Base-by-base conservation (phyloP, 2,329 filamentous ascomycete species). In the Fusarium vanettenii region DNA sequence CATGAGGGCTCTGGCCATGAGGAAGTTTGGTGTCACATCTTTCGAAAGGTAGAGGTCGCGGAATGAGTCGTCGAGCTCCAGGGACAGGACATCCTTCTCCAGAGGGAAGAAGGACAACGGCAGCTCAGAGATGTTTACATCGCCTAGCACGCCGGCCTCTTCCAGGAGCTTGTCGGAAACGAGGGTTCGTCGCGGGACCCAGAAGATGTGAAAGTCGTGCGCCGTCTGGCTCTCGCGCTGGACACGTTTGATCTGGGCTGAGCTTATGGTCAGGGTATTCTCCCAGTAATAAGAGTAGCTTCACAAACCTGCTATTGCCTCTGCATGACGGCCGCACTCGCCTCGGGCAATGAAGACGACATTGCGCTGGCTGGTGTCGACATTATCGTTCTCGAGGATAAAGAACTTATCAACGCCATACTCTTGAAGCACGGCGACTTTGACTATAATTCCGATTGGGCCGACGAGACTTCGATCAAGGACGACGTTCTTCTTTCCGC, bases 381-480 rank as follows among this genome's bases (percentile, higher is more conserved):
- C 92, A 84, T 99, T 98, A 80, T 93, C 91, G 84, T 98, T 98
- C 84, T 99, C 97, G 56, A 99, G 88, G 80, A 98, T 93, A 87
- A 98, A 99, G 76, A 98, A 94, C 84, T 97, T 97, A 84, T 98
- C 95, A 77, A 99, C 95, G 33, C 97, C 97, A 86, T 98, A 98
- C 80, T 99, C 97, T 81, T 98, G 95, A 18, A 98, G 89, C 11
- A 94, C 96, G 25, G 96, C 96, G 80, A 98, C 97, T 83, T 98
- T 98, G 85, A 97, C 95, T 76, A 99, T 93, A 69, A 96, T 89
- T 69, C 95, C 95, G 77, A 99, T 90, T 33, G 95, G 94, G 27
- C 96, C 97, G 76, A 96, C 95, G 78, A 99, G 89, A 79, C 92
- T 92, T 84, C 93, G 94, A 83, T 98, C 96, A 81, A 99, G 93